Conservation (phyloP, 257 asterid species). For the Petrea volubilis region DNA sequence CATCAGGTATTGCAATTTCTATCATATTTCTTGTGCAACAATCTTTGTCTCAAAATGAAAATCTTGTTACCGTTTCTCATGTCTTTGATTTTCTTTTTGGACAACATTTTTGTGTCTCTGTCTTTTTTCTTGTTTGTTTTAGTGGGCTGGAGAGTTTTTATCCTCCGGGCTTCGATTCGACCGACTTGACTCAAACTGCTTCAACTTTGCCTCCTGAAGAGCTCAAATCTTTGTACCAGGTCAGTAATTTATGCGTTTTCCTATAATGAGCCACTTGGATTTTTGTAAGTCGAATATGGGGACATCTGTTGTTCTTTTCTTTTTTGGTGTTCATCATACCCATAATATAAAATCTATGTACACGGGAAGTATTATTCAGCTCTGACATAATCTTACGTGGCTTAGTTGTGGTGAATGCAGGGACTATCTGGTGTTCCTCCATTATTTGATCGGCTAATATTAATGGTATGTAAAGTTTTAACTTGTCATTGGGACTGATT, state of each 20-base stretch:
- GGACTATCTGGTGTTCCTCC: conserved; percentile 75
- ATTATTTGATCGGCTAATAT: conserved; percentile 59
- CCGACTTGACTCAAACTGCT: conserved; percentile 32
- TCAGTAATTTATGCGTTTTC: conserved; percentile 20
- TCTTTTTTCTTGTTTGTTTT: conserved; percentile 4
- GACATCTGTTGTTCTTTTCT: background rate
- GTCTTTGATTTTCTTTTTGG: background rate
- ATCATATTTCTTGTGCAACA: background rate
- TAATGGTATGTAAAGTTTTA: conserved; percentile 57
- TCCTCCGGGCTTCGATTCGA: conserved; percentile 54
- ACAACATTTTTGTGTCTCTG: background rate
- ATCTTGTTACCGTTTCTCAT: background rate
- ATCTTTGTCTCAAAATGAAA: background rate
- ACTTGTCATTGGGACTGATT: conserved; percentile 5
- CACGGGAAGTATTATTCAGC: conserved; percentile 1
- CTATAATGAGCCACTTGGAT: background rate
- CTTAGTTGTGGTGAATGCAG: conserved; percentile 47
- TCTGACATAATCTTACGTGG: conserved; percentile 19
- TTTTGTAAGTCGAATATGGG: background rate
- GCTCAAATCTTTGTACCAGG: conserved; percentile 71
- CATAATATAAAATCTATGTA: background rate
- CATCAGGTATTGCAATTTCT: conserved; percentile 43
- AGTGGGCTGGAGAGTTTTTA: conserved; percentile 84
- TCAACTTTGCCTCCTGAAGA: conserved; percentile 53
- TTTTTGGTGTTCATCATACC: background rate